Evolutionary conservation across 345 rosid species (phyloP).

Genomic region (Turritis glabra): DNA sequence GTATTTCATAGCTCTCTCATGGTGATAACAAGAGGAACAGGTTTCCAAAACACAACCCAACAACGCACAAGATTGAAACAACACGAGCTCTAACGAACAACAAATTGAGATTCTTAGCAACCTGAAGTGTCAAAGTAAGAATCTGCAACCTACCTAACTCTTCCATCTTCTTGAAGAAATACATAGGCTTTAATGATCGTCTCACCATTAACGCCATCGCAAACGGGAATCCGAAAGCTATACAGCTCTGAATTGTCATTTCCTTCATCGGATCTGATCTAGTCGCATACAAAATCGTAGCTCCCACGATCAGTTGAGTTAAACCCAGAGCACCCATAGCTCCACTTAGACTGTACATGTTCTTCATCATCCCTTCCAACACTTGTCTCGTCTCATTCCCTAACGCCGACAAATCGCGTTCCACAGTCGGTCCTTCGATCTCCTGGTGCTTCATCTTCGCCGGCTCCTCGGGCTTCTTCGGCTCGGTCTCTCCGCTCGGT

Average conservation of each 20-base stretch:
- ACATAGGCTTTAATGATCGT: slow-evolving; percentile 77
- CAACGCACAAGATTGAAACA: slow-evolving; percentile 54
- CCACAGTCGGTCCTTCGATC: slow-evolving; percentile 92
- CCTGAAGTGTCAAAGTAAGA: slow-evolving; percentile 72
- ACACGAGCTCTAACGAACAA: slow-evolving; percentile 64
- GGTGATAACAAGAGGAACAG: slow-evolving; percentile 46
- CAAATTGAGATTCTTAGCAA: slow-evolving; percentile 66
- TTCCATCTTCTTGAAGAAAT: slow-evolving; percentile 90
- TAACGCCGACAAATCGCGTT: slow-evolving; percentile 72
- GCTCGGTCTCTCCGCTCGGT: slow-evolving; percentile 9
- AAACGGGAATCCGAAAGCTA: slow-evolving; percentile 82
- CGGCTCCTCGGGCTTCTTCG: slow-evolving; percentile 33
- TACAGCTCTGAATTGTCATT: slow-evolving; percentile 61
- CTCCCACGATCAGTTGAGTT: slow-evolving; percentile 69
- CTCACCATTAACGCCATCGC: slow-evolving; percentile 79
- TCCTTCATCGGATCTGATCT: slow-evolving; percentile 49
- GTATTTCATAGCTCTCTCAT: slow-evolving; percentile 28
- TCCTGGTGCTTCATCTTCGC: slow-evolving; percentile 86
- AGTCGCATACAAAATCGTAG: slow-evolving; percentile 58
- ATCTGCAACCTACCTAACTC: slow-evolving; percentile 86
- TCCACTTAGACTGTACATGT: slow-evolving; percentile 60
- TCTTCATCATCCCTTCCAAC: slow-evolving; percentile 77
- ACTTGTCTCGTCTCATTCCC: slow-evolving; percentile 80
- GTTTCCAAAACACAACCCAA: slow-evolving; percentile 50
- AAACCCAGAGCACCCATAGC: slow-evolving; percentile 63